Base-by-base conservation (phyloP, 345 rosid species). In the Nasturtium officinale region DNA sequence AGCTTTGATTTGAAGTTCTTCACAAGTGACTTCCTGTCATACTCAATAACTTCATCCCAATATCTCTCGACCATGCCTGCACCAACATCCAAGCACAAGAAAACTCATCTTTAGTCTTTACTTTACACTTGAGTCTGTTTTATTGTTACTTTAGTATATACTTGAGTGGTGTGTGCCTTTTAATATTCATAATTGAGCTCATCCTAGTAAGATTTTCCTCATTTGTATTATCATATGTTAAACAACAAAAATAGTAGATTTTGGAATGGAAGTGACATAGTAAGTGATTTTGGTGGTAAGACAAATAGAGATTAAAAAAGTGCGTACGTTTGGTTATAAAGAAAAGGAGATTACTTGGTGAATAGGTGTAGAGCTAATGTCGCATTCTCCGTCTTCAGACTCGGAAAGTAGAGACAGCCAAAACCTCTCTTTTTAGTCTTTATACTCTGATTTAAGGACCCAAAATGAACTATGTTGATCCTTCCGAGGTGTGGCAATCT, bases 301-400 rank as follows among this genome's bases (percentile, higher is more conserved):
- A 67, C 16, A 43, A 38, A 28, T 42, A 17, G 10, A 33, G 5
- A 65, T 51, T 32, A 37, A 55, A 38, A 37, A 54, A 42, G 10
- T 40, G 32, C 4, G 21, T 32, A 45, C 40, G 55, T 46, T 66
- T 35, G 54, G 46, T 66, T 29, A 50, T 67, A 38, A 66, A 58
- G 65, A 47, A 74, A 43, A 38, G 47, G 37, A 51, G 7, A 53
- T 55, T 84, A 95, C 98, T 65, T 92, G 87, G 76, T 76, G 85
- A 32, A 91, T 87, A 33, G 91, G 98, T 87, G 90, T 87, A 25
- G 94, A 88, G 37, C 92, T 93, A 55, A 91, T 87, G 64, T 95
- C 90, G n/a, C 98, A 96, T 64, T 95, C 94, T 66, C 94, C 92
- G 54, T 95, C 98, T 80, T 88, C 96, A 66, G 82, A 91, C 82